These are phyloP conservation scores for Naganishia randhawae DNA, from an alignment of 768 basidiomycete species.

Conservation along the genomic window DNA sequence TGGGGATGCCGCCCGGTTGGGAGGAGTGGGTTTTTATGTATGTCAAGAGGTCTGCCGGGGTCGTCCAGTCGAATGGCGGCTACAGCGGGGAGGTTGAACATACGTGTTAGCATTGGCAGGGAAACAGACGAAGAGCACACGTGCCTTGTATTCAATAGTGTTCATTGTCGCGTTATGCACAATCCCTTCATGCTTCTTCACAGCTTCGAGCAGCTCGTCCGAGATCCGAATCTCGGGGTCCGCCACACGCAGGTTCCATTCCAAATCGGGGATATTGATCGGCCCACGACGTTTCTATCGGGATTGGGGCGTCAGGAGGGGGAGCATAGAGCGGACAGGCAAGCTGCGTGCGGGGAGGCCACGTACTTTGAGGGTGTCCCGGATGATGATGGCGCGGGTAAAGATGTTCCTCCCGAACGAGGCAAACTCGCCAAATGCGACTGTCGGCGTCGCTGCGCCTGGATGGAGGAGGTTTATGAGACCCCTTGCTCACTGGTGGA, in stretches of 20 bases:
- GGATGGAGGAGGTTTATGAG: too few species aligned
- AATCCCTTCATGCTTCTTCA: slow-evolving; percentile 16
- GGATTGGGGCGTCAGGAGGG: too few species aligned
- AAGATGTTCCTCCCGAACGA: slow-evolving; percentile 18
- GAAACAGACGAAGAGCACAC: neutral
- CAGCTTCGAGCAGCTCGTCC: slow-evolving; percentile 7
- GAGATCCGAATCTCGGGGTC: slow-evolving; percentile 17
- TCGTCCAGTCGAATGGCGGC: slow-evolving; percentile 22
- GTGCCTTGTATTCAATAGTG: slow-evolving; percentile 30
- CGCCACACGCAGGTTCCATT: slow-evolving; percentile 19
- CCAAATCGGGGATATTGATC: slow-evolving; percentile 20
- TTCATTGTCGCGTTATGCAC: slow-evolving; percentile 6
- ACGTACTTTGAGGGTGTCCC: slow-evolving; percentile 5
- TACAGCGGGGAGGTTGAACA: neutral
- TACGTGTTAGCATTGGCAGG: too few species aligned
- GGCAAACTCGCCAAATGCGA: slow-evolving; percentile 13
- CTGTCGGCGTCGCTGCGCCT: slow-evolving; percentile 6
- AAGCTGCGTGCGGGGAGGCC: neutral
- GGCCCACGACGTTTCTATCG: slow-evolving; percentile 16
- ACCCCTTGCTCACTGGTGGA: too few species aligned
- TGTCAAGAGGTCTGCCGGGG: slow-evolving; percentile 7
- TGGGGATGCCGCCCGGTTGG: slow-evolving; percentile 28
- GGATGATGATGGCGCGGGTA: slow-evolving; percentile 17
- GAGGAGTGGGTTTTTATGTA: slow-evolving; percentile 30
- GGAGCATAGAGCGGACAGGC: neutral